These are phyloP conservation scores for Crassisporium funariophilum DNA, from an alignment of 768 basidiomycete genomes.

Conservation along the genomic window DNA sequence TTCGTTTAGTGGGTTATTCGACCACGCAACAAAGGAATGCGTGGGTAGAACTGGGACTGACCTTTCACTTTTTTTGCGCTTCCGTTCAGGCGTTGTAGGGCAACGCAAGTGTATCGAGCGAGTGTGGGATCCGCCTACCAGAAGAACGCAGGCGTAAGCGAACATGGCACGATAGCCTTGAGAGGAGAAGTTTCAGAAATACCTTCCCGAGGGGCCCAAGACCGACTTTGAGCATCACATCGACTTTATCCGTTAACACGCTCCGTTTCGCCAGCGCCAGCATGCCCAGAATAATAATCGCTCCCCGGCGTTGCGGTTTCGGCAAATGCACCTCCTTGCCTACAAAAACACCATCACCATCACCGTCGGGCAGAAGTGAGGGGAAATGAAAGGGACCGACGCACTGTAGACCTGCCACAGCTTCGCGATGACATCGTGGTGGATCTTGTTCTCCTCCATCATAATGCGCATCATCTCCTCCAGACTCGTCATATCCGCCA, in stretches of 20 bases:
- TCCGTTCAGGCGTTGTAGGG: slow-evolving; percentile 88
- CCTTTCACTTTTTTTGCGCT: slow-evolving; percentile 98
- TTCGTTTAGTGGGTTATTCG: too few relatives aligned
- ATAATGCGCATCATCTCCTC: slow-evolving; percentile 97
- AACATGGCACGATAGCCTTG: neutral
- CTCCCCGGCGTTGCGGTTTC: slow-evolving; percentile 85
- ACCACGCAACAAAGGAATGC: neutral
- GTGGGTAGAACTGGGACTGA: slow-evolving; percentile 22
- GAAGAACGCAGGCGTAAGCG: neutral
- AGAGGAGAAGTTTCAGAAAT: slow-evolving; percentile 10
- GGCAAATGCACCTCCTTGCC: slow-evolving; percentile 78
- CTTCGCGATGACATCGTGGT: slow-evolving; percentile 83
- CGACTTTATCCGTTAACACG: slow-evolving; percentile 75
- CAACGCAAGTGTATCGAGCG: slow-evolving; percentile 92
- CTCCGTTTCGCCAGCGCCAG: slow-evolving; percentile 83
- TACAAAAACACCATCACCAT: slow-evolving; percentile 29
- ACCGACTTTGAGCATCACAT: slow-evolving; percentile 83
- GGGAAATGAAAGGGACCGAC: slow-evolving; percentile 25
- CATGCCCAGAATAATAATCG: slow-evolving; percentile 98
- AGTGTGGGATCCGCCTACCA: slow-evolving; percentile 84
- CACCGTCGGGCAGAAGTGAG: neutral
- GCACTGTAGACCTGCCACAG: slow-evolving; percentile 96
- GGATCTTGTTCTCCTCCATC: slow-evolving; percentile 88
- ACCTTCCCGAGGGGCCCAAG: slow-evolving; percentile 86
- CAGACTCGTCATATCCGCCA: slow-evolving; percentile 93